Base-by-base conservation (phyloP, 768 basidiomycete genomes). In the Pleurotus salmoneostramineus region DNA sequence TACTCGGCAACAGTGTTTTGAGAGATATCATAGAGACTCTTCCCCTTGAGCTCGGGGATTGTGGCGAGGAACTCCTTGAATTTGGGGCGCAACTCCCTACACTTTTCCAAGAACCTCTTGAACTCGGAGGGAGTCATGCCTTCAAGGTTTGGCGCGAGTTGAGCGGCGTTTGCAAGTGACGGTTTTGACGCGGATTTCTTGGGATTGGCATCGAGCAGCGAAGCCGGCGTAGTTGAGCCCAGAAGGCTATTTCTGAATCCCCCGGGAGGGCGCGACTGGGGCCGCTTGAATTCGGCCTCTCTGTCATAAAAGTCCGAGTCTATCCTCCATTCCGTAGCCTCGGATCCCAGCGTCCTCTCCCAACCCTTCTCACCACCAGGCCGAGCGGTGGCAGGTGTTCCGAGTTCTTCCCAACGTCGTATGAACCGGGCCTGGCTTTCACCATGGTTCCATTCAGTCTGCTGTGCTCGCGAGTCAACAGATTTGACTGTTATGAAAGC, bases 381-480 rank as follows among this genome's bases (percentile, higher is more conserved):
- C 27, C 62, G 61, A 3, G 81, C 75, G 7, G 68, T 65, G 36
- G 52, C 36, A 11, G 43, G 40, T 15, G 77, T 66, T 17, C 79
- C 79, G 56, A 88, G 76, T 66, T 91, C 88, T 64, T 87, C 83
- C 69, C 86, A 80, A 59, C 84, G 79, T 62, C 78, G 75, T 57
- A 92, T 77, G 69, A 88, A 89, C 47, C 83, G 74, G n/a, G 83
- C 84, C 66, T 89, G 82, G 43, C 69, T 71, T 63, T 88, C 84
- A 12, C 81, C 87, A 58, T 80, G 77, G 64, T 79, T 79, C 90
- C 92, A 94, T 61, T 89, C 87, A 21, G 88, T 87, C 68, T 87
- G 91, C 62, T 90, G 78, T 57, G 89, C 83, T 56, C 75, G 82
- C 33, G 87, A 83, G 66, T 94, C 92, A 68, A 89, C 83, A 1